These are phyloP conservation scores for Pythium monospermum DNA, from an alignment of 352 stramenopile species.

Conservation along the genomic window DNA sequence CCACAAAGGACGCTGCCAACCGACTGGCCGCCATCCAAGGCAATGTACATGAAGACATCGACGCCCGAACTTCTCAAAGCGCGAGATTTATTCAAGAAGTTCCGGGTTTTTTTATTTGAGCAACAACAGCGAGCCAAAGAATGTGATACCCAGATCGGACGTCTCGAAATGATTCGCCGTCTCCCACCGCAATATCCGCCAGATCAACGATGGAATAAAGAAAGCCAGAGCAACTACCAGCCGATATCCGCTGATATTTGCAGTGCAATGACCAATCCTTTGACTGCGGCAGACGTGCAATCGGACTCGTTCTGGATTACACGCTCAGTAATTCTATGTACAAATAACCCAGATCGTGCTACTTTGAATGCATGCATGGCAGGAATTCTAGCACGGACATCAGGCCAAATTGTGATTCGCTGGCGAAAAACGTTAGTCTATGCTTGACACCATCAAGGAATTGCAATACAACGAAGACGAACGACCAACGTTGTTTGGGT, in stretches of 20 bases:
- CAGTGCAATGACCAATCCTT: too few relatives aligned
- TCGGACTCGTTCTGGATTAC: too few relatives aligned
- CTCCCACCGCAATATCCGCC: constrained; percentile 3
- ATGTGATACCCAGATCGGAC: background rate
- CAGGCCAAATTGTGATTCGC: background rate
- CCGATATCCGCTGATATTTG: too few relatives aligned
- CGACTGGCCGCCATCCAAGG: too few relatives aligned
- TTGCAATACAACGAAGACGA: constrained; percentile 7
- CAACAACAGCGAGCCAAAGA: constrained; percentile 1
- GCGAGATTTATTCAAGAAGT: background rate
- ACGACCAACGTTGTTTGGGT: constrained; percentile 9
- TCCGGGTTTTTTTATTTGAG: background rate
- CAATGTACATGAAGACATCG: background rate
- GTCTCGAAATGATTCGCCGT: background rate
- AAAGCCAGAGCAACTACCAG: too few relatives aligned
- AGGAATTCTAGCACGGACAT: too few relatives aligned
- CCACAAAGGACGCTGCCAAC: too few relatives aligned
- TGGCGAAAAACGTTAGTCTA: background rate
- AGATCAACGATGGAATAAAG: background rate
- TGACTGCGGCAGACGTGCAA: too few relatives aligned
- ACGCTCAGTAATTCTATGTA: too few relatives aligned
- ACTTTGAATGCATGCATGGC: too few relatives aligned
- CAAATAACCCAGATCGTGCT: too few relatives aligned
- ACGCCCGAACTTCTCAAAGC: background rate
- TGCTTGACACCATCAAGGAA: background rate